Percentiles rank a stretch among this genome's conserved stretches.
These are phyloP conservation scores for Suhomyces prunicola DNA, from an alignment of 805 yeast genomes.

Conservation along the genomic window DNA sequence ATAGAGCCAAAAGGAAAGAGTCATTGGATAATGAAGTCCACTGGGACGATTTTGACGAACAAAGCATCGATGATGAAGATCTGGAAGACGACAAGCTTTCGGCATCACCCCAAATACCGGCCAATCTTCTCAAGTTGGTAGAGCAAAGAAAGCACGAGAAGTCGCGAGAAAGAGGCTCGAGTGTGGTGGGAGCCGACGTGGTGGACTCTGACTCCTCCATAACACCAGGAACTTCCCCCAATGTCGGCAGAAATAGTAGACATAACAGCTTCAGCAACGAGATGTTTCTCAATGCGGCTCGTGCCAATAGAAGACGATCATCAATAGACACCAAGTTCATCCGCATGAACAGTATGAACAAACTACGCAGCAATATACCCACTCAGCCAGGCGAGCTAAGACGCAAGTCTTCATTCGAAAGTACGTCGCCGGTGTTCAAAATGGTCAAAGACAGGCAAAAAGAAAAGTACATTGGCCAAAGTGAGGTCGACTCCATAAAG, in stretches of 20 bases:
- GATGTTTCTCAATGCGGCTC: constrained; percentile 15
- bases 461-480: constrained; percentile 6
- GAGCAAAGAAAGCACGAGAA: constrained; percentile 46
- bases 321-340: constrained; percentile 32
- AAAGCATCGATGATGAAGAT: constrained; percentile 38
- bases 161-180: constrained; percentile 10
- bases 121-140: constrained; percentile 52
- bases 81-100: constrained; percentile 46
- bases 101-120: constrained; percentile 70
- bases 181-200: constrained; percentile 10
- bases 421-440: constrained; percentile 4
- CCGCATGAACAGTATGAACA: constrained; percentile 9
- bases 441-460: not conserved
- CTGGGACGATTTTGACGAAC: constrained; percentile 22
- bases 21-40: constrained; percentile 14
- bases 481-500: constrained; percentile 12
- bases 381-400: constrained; percentile 11
- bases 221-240: constrained; percentile 34
- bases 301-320: constrained; percentile 24
- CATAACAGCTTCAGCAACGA: constrained; percentile 11
- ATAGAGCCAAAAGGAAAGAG: constrained; percentile 2
- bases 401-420: not conserved
- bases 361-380: constrained; percentile 12
- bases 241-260: constrained; percentile 15
- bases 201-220: constrained; percentile 11